Conservation (phyloP, 345 rosid genomes). For the Citrus maxima region DNA sequence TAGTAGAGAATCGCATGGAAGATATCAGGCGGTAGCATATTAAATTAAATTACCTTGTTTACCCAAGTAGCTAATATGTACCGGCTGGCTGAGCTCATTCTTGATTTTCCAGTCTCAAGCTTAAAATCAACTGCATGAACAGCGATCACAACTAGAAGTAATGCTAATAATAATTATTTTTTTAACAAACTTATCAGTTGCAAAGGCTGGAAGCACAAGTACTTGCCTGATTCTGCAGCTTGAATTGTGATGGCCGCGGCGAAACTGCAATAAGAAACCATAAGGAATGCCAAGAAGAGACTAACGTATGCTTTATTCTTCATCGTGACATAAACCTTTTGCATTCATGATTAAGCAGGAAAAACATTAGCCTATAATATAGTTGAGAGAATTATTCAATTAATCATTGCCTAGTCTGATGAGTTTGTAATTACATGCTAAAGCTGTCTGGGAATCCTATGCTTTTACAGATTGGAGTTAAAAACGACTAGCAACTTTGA, state of each 20-base stretch:
- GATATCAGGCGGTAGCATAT: neutral
- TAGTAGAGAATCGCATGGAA: neutral
- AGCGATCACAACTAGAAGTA: neutral
- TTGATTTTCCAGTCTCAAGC: neutral
- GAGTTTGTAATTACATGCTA: neutral
- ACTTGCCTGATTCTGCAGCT: conserved; percentile 21
- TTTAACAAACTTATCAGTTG: neutral
- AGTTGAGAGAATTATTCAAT: neutral
- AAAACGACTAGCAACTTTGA: neutral
- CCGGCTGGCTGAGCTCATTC: conserved; percentile 1
- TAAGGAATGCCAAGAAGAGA: conserved; percentile 9
- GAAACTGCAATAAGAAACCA: conserved; percentile 13
- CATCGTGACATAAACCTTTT: conserved; percentile 12
- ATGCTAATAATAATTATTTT: no score
- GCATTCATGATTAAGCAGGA: neutral
- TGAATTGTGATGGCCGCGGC: neutral
- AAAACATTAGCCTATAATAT: no score
- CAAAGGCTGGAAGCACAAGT: neutral
- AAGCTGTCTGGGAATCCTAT: conserved; percentile 37
- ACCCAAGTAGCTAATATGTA: conserved; percentile 14
- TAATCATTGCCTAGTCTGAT: conserved; percentile 28
- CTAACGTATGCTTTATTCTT: conserved; percentile 2
- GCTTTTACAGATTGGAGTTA: conserved; percentile 6
- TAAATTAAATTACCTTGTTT: neutral
- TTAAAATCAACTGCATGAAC: conserved; percentile 7